Conservation (phyloP, 1,139 yeast species). For the Yueomyces sp. region DNA sequence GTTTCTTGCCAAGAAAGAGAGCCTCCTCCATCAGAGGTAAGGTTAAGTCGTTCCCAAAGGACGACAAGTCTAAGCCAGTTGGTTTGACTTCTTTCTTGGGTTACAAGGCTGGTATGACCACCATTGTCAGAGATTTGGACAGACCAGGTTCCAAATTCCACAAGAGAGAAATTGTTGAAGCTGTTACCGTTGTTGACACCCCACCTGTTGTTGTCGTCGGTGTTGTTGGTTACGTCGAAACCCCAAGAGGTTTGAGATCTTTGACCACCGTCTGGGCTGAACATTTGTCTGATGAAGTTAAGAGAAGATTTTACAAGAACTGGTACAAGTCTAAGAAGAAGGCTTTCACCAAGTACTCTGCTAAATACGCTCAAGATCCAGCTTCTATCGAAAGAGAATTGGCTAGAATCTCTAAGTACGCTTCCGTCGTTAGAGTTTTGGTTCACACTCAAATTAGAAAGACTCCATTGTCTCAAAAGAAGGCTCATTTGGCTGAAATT, state of each 20-base stretch:
- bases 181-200: slow-evolving; percentile 98
- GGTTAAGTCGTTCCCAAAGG: slow-evolving; percentile 99
- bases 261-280: slow-evolving; percentile 99
- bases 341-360: slow-evolving; percentile 99
- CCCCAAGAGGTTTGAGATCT: slow-evolving; percentile 99
- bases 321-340: slow-evolving; percentile 99
- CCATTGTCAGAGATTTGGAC: slow-evolving; percentile 99
- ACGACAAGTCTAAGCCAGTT: slow-evolving; percentile 95
- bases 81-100: slow-evolving; percentile 99
- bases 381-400: slow-evolving; percentile 88
- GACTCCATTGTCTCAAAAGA: slow-evolving; percentile 98
- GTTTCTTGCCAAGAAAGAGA: slow-evolving; percentile 99
- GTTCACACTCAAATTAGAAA: slow-evolving; percentile 99
- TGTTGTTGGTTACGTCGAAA: slow-evolving; percentile 99
- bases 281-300: slow-evolving; percentile 97
- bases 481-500: slow-evolving; percentile 99
- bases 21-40: slow-evolving; percentile 97
- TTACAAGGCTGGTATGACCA: slow-evolving; percentile 99
- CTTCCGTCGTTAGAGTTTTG: slow-evolving; percentile 95
- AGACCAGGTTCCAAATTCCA: slow-evolving; percentile 99
- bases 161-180: slow-evolving; percentile 99
- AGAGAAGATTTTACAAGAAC: slow-evolving; percentile 99
- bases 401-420: slow-evolving; percentile 98
- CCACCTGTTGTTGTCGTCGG: slow-evolving; percentile 99
- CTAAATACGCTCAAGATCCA: slow-evolving; percentile 87